Conservation (phyloP, 179 eudicot genomes). For the Amaranthus tricolor region DNA sequence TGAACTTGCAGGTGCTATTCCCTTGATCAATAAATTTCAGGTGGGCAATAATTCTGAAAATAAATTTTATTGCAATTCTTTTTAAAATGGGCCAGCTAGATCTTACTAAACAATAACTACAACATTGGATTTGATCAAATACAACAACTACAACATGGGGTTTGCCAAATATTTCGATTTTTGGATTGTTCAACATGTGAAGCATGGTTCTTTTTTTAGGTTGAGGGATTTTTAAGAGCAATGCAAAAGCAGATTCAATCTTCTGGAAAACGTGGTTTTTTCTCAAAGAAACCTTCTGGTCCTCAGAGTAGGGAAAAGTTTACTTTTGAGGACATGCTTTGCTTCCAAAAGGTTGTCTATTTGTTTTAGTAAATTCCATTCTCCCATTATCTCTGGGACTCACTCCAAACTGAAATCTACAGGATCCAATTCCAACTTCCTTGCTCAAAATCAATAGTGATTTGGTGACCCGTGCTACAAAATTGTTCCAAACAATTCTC, state of each 20-base stretch:
- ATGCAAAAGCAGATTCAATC: slow-evolving; percentile 97
- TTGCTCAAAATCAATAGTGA: slow-evolving; percentile 79
- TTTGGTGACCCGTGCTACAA: slow-evolving; percentile 70
- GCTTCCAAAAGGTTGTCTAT: slow-evolving; percentile 81
- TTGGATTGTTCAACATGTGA: slow-evolving; percentile 2
- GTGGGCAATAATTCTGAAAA: slow-evolving; percentile 36
- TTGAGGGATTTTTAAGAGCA: slow-evolving; percentile 88
- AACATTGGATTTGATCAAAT: not conserved
- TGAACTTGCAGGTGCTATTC: slow-evolving; percentile 96
- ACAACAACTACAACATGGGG: not conserved
- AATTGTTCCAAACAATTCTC: slow-evolving; percentile 79
- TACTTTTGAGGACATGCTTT: slow-evolving; percentile 97
- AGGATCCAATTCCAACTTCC: slow-evolving; percentile 99
- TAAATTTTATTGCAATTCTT: not conserved
- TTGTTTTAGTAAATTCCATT: not conserved
- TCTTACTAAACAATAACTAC: not conserved
- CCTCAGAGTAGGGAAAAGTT: slow-evolving; percentile 73
- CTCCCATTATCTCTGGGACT: slow-evolving; percentile 8
- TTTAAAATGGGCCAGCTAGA: not conserved
- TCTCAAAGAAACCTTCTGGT: slow-evolving; percentile 78
- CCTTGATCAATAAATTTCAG: slow-evolving; percentile 93
- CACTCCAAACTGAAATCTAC: slow-evolving; percentile 28
- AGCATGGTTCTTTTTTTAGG: slow-evolving; percentile 42
- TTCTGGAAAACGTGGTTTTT: slow-evolving; percentile 80
- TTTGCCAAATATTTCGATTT: not conserved